Conservation (phyloP, 257 asterid species). For the Solanum virginianum region DNA sequence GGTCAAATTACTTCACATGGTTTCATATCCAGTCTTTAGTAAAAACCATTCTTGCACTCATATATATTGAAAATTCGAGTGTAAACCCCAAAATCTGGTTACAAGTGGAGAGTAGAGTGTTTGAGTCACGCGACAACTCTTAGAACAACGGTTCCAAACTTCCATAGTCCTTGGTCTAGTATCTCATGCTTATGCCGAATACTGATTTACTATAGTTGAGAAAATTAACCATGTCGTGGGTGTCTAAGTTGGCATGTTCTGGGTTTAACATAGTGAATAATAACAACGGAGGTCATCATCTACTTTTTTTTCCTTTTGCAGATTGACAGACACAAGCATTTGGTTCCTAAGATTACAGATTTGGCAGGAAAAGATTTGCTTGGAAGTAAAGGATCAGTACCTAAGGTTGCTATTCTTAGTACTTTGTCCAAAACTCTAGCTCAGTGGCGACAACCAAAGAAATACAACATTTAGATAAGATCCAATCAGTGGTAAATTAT, state of each 20-base stretch:
- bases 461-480: constrained; percentile 45
- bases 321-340: constrained; percentile 86
- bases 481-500: not conserved
- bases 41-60: not conserved
- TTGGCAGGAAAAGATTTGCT: constrained; percentile 90
- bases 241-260: not conserved
- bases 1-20: not conserved
- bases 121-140: not conserved
- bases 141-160: not conserved
- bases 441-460: constrained; percentile 73
- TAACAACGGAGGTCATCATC: not conserved
- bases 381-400: constrained; percentile 59
- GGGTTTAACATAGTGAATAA: not conserved
- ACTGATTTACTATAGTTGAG: not conserved
- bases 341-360: constrained; percentile 89
- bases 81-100: not conserved
- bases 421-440: constrained; percentile 54
- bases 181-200: not conserved
- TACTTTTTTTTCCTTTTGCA: constrained; percentile 14
- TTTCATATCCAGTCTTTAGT: not conserved
- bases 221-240: not conserved
- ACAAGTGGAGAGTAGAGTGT: not conserved
- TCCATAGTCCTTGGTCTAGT: not conserved
- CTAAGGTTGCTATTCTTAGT: constrained; percentile 40
- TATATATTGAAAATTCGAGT: not conserved